Evolutionary conservation across 148 eudicot species (phyloP), one percentile per base, ranked within the genome.

Genomic region (Heliosperma pusillum): DNA sequence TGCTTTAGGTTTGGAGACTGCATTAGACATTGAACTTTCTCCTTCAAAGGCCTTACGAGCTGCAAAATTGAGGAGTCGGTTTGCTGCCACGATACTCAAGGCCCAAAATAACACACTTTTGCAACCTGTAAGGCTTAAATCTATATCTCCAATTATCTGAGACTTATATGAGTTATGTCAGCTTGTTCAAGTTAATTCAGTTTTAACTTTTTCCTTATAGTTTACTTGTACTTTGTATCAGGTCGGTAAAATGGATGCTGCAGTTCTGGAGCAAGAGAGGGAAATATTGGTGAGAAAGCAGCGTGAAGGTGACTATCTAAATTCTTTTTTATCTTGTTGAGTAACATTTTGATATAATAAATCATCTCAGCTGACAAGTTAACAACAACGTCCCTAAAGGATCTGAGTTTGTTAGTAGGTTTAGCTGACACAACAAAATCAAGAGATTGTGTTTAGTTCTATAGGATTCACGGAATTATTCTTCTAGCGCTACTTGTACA

Each of bases 31-130:
- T 27, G 87, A 81, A 63, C 79, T 88, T 66, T 85, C 93, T 45
- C 91, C 97, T 4, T 78, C 86, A 67, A 89, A 85, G 81, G 97
- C 93, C 58, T 78, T 91, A 56, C 94, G 95, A 40, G 89, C 87
- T 82, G 98, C 94, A 60, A 87, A 87, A 87, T 77, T 93, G 66
- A 93, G 84, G 82, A 83, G 82, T 44, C 95, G 98, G 36, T 91
- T 87, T 83, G 93, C 95, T 40, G 91, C 86, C 74, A 89, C 91
- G 4, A 92, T 92, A 65, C 77, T 84, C 64, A 92, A 83, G 82
- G 97, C 97, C 42, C 82, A 87, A 72, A 82, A 88, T 76, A 83
- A 89, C 76, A 74, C 81, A 7, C 86, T 82, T 20, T 52, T 80
- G 61, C 83, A 83, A 53, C 79, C 81, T 52, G 95, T 87, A 85